phyloP scores from a whole-genome alignment of 2,329 filamentous ascomycete genomes.

The Colletotrichum godetiae region DNA sequence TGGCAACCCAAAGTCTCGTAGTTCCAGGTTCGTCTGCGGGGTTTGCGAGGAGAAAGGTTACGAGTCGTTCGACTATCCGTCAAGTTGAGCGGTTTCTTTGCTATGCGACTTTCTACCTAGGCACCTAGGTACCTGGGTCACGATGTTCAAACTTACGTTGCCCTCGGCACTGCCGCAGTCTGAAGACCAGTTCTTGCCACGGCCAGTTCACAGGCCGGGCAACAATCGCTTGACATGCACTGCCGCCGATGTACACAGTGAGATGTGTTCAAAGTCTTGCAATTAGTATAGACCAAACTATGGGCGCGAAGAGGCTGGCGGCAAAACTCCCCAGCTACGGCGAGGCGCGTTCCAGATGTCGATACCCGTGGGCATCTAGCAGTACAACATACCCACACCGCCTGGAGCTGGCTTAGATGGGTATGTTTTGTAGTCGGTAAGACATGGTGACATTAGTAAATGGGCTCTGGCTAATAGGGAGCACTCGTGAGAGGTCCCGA shows the following conservation, averaged over 20 bases:
- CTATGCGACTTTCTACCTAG: background rate
- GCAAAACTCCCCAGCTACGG: background rate
- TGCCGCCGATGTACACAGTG: background rate
- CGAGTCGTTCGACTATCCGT: conserved; percentile 6
- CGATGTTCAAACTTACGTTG: background rate
- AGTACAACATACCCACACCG: background rate
- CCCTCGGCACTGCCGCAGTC: background rate
- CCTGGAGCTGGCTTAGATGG: background rate
- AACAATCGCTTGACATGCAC: conserved; percentile 10
- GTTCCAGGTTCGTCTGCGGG: conserved; percentile 16
- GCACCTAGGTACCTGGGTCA: background rate
- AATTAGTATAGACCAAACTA: background rate
- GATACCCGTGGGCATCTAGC: background rate
- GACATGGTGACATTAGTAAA: conserved; percentile 4
- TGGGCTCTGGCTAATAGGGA: background rate
- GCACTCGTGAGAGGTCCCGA: background rate
- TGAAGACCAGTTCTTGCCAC: conserved; percentile 1
- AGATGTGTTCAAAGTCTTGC: background rate
- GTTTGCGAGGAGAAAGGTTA: background rate
- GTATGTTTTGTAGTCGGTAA: background rate
- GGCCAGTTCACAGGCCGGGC: conserved; percentile 3
- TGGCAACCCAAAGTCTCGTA: conserved; percentile 10
- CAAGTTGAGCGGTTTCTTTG: conserved; percentile 15
- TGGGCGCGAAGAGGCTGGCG: conserved; percentile 10
- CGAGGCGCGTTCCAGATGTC: background rate